phyloP scores from a whole-genome alignment of 495 filamentous ascomycete species.

The Cercophora sp. region DNA sequence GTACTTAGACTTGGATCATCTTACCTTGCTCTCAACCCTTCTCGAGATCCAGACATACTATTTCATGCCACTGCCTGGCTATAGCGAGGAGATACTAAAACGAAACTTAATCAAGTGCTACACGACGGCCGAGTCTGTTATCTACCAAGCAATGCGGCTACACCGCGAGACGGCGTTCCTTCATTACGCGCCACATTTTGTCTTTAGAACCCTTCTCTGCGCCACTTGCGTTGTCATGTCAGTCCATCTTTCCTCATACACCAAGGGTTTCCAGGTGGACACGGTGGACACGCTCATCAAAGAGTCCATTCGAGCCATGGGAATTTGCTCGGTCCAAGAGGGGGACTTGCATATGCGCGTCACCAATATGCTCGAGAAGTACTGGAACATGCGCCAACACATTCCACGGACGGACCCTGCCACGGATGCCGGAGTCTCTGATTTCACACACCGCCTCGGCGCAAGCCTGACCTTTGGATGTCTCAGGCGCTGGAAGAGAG shows the following conservation, averaged over 20 bases:
- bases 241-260: constrained; percentile 35
- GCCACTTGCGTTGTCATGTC: constrained; percentile 38
- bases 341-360: constrained; percentile 34
- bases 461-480: constrained; percentile 40
- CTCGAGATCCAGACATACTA: constrained; percentile 46
- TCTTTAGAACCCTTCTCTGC: constrained; percentile 35
- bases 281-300: constrained; percentile 19
- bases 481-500: constrained; percentile 36
- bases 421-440: constrained; percentile 18
- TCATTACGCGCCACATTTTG: constrained; percentile 37
- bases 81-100: constrained; percentile 33
- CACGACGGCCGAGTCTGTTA: constrained; percentile 35
- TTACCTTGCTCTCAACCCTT: constrained; percentile 37
- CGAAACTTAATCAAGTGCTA: constrained; percentile 39
- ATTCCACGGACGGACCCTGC: constrained; percentile 13
- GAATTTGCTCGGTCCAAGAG: constrained; percentile 23
- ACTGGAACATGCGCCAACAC: constrained; percentile 24
- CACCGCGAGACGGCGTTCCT: constrained; percentile 32
- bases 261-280: constrained; percentile 18
- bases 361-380: constrained; percentile 33
- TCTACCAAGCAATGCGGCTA: constrained; percentile 28
- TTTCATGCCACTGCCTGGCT: constrained; percentile 38
- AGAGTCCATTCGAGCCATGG: constrained; percentile 19
- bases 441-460: constrained; percentile 33
- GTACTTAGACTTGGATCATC: constrained; percentile 33